Evolutionary conservation across 352 stramenopile genomes (phyloP), one percentile per base, ranked within the genome.

Genomic region (Globisporangium carolinianum): DNA sequence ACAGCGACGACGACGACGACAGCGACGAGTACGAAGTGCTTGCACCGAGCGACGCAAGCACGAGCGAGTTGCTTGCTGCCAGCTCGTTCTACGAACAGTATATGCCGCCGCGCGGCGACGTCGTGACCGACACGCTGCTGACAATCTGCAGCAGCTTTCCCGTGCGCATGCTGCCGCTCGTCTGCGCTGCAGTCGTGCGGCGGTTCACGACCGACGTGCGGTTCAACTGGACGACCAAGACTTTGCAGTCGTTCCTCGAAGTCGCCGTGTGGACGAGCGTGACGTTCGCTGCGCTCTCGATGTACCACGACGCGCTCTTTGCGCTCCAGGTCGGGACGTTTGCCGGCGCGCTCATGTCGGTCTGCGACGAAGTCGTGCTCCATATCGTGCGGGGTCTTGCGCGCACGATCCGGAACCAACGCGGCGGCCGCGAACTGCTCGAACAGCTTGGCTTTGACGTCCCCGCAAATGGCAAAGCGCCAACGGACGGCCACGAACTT

Each of bases 191-290:
- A 35, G 61, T 93, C 39, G 70, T 93, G 50, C 73, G 73, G 38
- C 67, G 80, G 5, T 89, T 90, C 65, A 93, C 83, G 18, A 93
- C 83, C 17, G 73, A 89, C 51, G 75, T 58, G 45, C 73, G 79
- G 53, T 87, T 90, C 57, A 91, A 93, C 60, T 93, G 83, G 83
- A 60, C 73, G 42, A 91, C 70, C 14, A 90, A 93, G 68, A 93
- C 83, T 47, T 64, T 93, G 60, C 83, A 89, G 65, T 91, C 80
- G 15, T 93, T 93, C 53, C 51, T 93, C n/a, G 83, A 93, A 57
- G 56, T 91, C 8, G 66, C 76, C 11, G 83, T 80, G 63, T 93
- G 80, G 80, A 63, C 47, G 24, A 90, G 79, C 65, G 79, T 91
- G 51, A 89, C 77, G 58, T 75, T 68, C 60, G 80, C 72, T 5